Conservation (phyloP, 805 yeast species). For the Millerozyma acaciae region DNA sequence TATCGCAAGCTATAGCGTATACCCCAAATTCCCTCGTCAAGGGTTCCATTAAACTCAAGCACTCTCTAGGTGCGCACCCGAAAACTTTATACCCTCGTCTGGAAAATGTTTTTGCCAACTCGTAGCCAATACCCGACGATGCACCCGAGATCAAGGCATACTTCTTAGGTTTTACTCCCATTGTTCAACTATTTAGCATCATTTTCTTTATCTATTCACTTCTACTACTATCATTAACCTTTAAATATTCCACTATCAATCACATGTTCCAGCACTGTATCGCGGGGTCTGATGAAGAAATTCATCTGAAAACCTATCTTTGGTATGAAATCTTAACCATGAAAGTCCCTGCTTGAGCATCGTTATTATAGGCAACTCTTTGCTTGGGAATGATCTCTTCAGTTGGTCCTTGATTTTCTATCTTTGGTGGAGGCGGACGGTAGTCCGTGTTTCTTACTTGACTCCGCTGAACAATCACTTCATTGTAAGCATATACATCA, state of each 20-base stretch:
- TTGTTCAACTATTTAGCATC: not conserved
- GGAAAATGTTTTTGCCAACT: conserved; percentile 43
- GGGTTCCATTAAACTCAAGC: conserved; percentile 46
- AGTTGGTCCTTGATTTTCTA: conserved; percentile 12
- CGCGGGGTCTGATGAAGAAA: too few species aligned
- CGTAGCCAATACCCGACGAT: conserved; percentile 48
- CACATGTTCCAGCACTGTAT: too few species aligned
- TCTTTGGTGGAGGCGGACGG: conserved; percentile 20
- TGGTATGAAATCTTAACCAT: too few species aligned
- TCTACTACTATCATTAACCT: too few species aligned
- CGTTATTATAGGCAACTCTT: too few species aligned
- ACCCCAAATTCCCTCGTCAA: conserved; percentile 30
- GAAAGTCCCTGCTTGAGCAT: too few species aligned
- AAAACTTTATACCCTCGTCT: conserved; percentile 51
- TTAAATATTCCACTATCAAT: too few species aligned
- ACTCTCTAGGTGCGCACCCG: conserved; percentile 58
- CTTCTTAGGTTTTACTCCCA: conserved; percentile 8
- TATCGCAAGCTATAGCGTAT: conserved; percentile 32
- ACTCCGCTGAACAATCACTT: conserved; percentile 37
- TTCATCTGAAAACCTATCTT: too few species aligned
- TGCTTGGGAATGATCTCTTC: too few species aligned
- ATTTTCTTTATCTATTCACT: not conserved
- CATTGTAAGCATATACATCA: conserved; percentile 46
- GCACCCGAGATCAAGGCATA: conserved; percentile 52
- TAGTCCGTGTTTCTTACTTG: conserved; percentile 36